Evolutionary conservation across 345 rosid species (phyloP).

Genomic region (Pelargonium nanum): DNA sequence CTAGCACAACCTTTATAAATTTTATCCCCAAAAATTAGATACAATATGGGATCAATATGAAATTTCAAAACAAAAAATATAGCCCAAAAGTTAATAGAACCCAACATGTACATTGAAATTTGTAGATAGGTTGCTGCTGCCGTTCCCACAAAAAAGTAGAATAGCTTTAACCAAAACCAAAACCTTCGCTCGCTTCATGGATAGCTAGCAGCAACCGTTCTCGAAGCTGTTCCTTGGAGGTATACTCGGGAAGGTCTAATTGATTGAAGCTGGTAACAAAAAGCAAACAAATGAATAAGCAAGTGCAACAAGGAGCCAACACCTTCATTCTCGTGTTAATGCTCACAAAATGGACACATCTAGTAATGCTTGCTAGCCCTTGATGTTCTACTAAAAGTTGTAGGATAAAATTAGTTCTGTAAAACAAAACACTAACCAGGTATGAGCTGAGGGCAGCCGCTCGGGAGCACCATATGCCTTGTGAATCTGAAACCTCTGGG

Average conservation of each 20-base stretch:
- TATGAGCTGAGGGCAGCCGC: conserved; percentile 90
- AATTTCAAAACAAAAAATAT: too few relatives aligned
- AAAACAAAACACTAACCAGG: conserved; percentile 43
- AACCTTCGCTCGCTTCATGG: conserved; percentile 94
- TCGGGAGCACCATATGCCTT: conserved; percentile 94
- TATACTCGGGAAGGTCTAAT: conserved; percentile 88
- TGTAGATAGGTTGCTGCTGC: conserved; percentile 3
- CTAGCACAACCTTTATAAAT: neutral
- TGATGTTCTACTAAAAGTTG: neutral
- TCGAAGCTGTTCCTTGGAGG: conserved; percentile 67
- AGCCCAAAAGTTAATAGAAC: neutral
- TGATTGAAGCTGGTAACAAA: conserved; percentile 72
- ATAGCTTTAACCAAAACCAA: conserved; percentile 70
- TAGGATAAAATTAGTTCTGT: neutral
- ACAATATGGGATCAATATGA: neutral
- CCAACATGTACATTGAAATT: conserved; percentile 22
- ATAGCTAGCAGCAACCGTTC: conserved; percentile 86
- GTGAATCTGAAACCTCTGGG: conserved; percentile 92
- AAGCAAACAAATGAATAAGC: neutral
- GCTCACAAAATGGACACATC: neutral
- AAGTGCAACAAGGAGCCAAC: neutral
- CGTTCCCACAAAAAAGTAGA: neutral
- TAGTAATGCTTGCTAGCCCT: neutral
- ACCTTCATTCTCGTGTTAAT: neutral
- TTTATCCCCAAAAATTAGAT: neutral